Base-by-base conservation (phyloP, 805 yeast genomes). In the Candida ovalis region DNA sequence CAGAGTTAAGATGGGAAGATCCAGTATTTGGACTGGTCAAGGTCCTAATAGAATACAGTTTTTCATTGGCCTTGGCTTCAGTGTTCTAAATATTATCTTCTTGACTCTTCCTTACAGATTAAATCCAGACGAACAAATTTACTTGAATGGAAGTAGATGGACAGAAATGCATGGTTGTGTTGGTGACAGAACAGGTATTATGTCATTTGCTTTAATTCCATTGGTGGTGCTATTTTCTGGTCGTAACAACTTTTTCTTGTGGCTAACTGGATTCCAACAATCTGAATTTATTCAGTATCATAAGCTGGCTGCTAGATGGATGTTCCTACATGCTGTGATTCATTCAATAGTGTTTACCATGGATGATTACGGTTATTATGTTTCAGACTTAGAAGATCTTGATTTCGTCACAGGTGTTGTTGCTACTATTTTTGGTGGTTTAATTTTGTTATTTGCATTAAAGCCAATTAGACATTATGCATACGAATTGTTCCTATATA, bases 401-500 rank as follows among this genome's bases (percentile, higher is more conserved):
- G 57, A 63, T 47, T 57, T 50, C 47, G 53, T 43, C 4, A 46
- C 56, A 47, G 80, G 80, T 44, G 56, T 66, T 7, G 60, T 69
- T 12, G 80, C 74, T 1, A 71, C 80, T 3, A 64, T 67, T 43
- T 50, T 74, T 4, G 67, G 74, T 38, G 73, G 75, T 4, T 37
- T 76, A 1, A 61, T 84, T 23, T 49, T 75, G 41, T 59, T 77
- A 50, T 82, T 77, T 48, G 76, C 85, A 2, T 56, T 75, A 44
- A 75, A 75, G 45, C 60, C 71, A 17, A 61, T 86, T 52, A 75
- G 94, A 63, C 71, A 70, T 33, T 57, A 61, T 43, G 63, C 65
- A 42, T 88, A 88, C 64, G 95, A 88, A 59, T 47, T 72, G 7
- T 83, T 87, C 66, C 61, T 83, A 30, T 56, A 74, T n/a, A 44